These are phyloP conservation scores for Coniochaeta pulveracea DNA, from an alignment of 2,329 filamentous ascomycete species.

Conservation along the genomic window DNA sequence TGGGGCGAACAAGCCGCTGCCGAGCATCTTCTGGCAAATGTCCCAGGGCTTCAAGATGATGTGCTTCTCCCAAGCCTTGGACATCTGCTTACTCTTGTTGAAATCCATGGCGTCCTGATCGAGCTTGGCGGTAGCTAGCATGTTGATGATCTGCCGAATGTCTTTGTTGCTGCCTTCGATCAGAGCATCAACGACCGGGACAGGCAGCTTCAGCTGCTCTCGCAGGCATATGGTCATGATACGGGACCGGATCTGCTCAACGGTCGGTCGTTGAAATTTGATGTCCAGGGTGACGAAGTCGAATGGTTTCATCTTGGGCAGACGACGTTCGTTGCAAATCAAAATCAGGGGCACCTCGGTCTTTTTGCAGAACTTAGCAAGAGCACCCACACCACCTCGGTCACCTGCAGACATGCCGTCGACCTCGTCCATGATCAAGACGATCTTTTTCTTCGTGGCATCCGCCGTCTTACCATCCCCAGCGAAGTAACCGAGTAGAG, in stretches of 20 bases:
- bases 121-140: conserved; percentile 89
- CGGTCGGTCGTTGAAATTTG: conserved; percentile 77
- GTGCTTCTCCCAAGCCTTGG: conserved; percentile 97
- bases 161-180: conserved; percentile 95
- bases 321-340: conserved; percentile 88
- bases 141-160: conserved; percentile 97
- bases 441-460: conserved; percentile 76
- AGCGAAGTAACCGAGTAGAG: conserved; percentile 82
- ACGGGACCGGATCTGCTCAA: conserved; percentile 80
- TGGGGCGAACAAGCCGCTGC: conserved; percentile 72
- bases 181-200: conserved; percentile 76
- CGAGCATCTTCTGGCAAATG: conserved; percentile 87
- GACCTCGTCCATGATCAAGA: conserved; percentile 97
- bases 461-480: conserved; percentile 74
- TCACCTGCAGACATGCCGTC: conserved; percentile 98
- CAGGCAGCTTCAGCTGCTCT: conserved; percentile 77
- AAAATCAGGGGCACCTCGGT: conserved; percentile 90
- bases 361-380: conserved; percentile 92
- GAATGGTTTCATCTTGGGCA: conserved; percentile 98
- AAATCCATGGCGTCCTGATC: conserved; percentile 72
- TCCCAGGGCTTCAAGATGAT: conserved; percentile 96
- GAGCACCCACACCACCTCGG: conserved; percentile 84
- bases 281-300: conserved; percentile 77
- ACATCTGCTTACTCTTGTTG: conserved; percentile 84
- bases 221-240: conserved; percentile 93